These are phyloP conservation scores for Leishmania lainsoni DNA, from an alignment of 208 protist species.

Conservation along the genomic window DNA sequence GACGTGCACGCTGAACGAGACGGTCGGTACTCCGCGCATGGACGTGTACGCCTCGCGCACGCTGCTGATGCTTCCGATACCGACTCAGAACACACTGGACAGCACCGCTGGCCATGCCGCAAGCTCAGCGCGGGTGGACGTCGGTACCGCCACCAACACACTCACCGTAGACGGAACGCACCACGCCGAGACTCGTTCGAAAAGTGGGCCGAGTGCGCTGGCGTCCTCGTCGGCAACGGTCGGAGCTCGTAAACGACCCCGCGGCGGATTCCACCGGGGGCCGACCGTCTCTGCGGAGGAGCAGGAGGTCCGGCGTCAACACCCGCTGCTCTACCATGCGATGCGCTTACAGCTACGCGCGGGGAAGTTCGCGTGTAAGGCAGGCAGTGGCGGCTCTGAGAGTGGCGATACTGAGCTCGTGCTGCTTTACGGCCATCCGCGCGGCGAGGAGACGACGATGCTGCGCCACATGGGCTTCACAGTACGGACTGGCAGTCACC, in stretches of 20 bases:
- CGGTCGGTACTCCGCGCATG: slow-evolving; percentile 18
- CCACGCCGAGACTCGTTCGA: not conserved
- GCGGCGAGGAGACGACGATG: slow-evolving; percentile 18
- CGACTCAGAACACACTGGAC: slow-evolving; percentile 15
- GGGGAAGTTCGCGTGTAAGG: not conserved
- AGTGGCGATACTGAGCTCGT: slow-evolving; percentile 7
- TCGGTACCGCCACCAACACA: not conserved
- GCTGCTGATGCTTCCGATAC: slow-evolving; percentile 37
- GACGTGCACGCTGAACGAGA: slow-evolving; percentile 13
- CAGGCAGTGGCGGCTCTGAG: not conserved
- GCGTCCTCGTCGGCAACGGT: not conserved
- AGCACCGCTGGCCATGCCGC: slow-evolving; percentile 1
- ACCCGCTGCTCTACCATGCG: slow-evolving; percentile 19
- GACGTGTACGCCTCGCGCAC: slow-evolving; percentile 26
- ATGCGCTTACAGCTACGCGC: slow-evolving; percentile 10
- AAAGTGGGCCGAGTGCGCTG: not conserved
- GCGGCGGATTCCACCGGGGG: not conserved
- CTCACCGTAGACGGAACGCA: not conserved
- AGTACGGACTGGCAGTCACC: slow-evolving; percentile 22
- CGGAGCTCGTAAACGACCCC: not conserved
- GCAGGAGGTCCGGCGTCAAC: slow-evolving; percentile 16
- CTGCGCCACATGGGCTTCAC: slow-evolving; percentile 32
- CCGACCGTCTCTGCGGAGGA: slow-evolving; percentile 9
- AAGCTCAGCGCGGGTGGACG: not conserved
- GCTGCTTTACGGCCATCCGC: slow-evolving; percentile 15